phyloP scores from a whole-genome alignment of 2,329 filamentous ascomycete species.

The Hypoxylon sp. region DNA sequence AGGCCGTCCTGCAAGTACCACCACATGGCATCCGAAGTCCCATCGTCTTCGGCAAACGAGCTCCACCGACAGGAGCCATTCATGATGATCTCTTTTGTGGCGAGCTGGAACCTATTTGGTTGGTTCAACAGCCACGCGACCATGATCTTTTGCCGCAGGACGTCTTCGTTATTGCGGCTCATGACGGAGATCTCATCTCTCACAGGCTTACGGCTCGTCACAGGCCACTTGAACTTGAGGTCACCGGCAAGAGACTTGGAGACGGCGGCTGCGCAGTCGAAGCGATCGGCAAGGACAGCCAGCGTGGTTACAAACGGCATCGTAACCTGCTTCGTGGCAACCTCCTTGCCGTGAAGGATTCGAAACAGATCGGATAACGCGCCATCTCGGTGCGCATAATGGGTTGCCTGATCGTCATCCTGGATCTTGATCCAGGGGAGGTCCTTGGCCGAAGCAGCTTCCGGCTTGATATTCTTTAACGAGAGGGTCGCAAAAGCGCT shows the following conservation, averaged over 20 bases:
- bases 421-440: constrained; percentile 71
- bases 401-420: constrained; percentile 74
- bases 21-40: constrained; percentile 60
- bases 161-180: constrained; percentile 65
- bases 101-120: constrained; percentile 64
- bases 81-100: constrained; percentile 71
- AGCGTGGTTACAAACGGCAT: constrained; percentile 72
- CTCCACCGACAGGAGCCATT: constrained; percentile 69
- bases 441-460: constrained; percentile 56
- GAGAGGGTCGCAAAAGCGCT: constrained; percentile 60
- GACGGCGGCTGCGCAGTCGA: constrained; percentile 68
- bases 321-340: constrained; percentile 53
- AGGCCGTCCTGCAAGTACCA: constrained; percentile 75
- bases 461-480: constrained; percentile 55
- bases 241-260: constrained; percentile 59
- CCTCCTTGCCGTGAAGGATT: constrained; percentile 67
- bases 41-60: constrained; percentile 46
- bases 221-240: constrained; percentile 63
- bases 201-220: constrained; percentile 51
- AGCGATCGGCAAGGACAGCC: constrained; percentile 75
- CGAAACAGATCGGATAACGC: constrained; percentile 73
- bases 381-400: constrained; percentile 63
- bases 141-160: constrained; percentile 73
- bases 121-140: constrained; percentile 72
- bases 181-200: constrained; percentile 43